Base-by-base conservation (phyloP, 2,329 filamentous ascomycete genomes). In the Pyrenophora graminea region DNA sequence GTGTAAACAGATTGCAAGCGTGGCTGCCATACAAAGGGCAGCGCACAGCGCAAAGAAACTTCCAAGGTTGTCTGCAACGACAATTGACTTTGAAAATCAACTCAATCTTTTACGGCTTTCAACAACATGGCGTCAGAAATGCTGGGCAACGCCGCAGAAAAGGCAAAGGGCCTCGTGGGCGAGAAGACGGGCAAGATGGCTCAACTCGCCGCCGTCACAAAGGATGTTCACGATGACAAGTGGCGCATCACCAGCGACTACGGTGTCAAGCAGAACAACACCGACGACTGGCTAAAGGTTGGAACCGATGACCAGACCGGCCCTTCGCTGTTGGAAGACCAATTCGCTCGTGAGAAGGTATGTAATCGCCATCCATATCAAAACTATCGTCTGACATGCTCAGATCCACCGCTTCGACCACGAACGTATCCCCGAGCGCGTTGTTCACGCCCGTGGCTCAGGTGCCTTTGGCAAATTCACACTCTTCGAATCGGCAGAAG, bases 351-450 rank as follows among this genome's bases (percentile, higher is more conserved):
- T 10, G 90, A 94, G 70, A 91, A 89, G 81, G 87, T 88, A 70
- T 13, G 68, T 25, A 23, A 30, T 13, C 9, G 6, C 12, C n/a
- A 2, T 9, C 3, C 27, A 7, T 30, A 15, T 13, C 18, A 15
- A 19, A 2, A 27, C 9, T 9, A n/a, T 10, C 3, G 25, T 40
- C 43, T 63, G 27, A 64, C 56, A 42, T 0, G n/a, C 13, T 23
- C 10, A 89, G 85, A 87, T 88, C 33, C 82, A 85, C 69, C 85
- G 87, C 23, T 92, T 94, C 64, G 89, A 93, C 53, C 89, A 89
- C 63, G 85, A 88, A 63, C 80, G 85, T 42, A 87, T 88, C 51
- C 85, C 85, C 2, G 85, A 88, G 66, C 79, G 85, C 57, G 85
- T 88, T 17, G 85, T 89, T 1, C 85, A 88, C 64, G 85, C 86